Evolutionary conservation across 768 basidiomycete species (phyloP), one percentile per base, ranked within the genome.

Genomic region (Chalciporus pseudorubinellus): DNA sequence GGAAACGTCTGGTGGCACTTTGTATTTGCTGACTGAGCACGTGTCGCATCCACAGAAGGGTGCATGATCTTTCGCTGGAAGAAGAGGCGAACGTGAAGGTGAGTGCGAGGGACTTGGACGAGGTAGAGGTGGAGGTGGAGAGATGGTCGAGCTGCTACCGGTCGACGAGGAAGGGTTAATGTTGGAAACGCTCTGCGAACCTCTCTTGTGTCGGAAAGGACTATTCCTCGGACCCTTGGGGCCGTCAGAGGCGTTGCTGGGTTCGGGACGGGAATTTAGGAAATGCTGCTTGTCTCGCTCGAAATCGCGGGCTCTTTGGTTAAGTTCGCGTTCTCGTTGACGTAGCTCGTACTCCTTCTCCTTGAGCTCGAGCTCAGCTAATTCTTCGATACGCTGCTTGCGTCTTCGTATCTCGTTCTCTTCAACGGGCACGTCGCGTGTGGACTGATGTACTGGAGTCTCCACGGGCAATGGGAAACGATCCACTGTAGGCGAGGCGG

Each of bases 1-100:
- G 50, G 56, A 12, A 63, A 51, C 42, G 57, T 63, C 70, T 12
- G 63, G 55, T 12, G 63, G 55, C 11, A 51, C 48, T 52, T 70
- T 74, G 63, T 88, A 88, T 55, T 83, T 82, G 43, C 70, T 68
- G 12, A 77, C 72, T 5, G 86, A 85, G 58, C 86, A 87, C 0
- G 73, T 66, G 47, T 81, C 81, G 58, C 86, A 88, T 14, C 84
- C 84, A 50, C 86, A 89, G 58, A 78, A 83, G 1, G 81, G 75
- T 1, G 82, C 81, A 53, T 89, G 86, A 8, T 72, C 68, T 10
- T 66, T 62, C 13, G 66, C 44, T 19, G 61, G 64, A 46, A 59
- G 61, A 10, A 63, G 46, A 6, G 65, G 65, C 22, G 69, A 59
- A 6, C 51, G 58, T 21, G 69, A 61, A 13, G 60, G 64, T 13